phyloP scores from a whole-genome alignment of 192 early-diverging fungal species.

The Funneliformis mosseae region DNA sequence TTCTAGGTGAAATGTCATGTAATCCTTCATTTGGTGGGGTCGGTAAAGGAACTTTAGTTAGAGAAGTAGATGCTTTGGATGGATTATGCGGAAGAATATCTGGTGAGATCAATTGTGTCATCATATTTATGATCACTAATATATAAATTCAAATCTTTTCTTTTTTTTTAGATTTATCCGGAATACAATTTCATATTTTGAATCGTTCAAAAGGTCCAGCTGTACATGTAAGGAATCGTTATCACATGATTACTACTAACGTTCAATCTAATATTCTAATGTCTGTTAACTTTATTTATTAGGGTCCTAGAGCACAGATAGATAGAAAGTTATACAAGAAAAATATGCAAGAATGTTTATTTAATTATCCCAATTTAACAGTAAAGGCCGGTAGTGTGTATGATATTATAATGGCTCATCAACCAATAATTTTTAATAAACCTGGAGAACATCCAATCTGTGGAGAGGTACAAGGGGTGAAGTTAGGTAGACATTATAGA shows the following conservation, averaged over 20 bases:
- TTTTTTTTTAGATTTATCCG: slow-evolving; percentile 60
- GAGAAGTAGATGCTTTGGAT: slow-evolving; percentile 81
- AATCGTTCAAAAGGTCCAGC: slow-evolving; percentile 83
- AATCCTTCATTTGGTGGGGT: slow-evolving; percentile 87
- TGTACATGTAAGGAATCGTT: slow-evolving; percentile 57
- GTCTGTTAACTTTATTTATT: slow-evolving; percentile 4
- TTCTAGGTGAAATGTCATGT: slow-evolving; percentile 80
- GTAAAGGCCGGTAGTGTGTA: slow-evolving; percentile 70
- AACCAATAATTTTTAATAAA: slow-evolving; percentile 37
- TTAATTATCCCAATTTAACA: slow-evolving; percentile 68
- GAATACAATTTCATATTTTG: slow-evolving; percentile 81
- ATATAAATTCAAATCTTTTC: too few relatives aligned
- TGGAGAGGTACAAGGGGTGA: slow-evolving; percentile 59
- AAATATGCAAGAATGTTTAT: slow-evolving; percentile 65
- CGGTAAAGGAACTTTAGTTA: slow-evolving; percentile 79
- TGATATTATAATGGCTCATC: slow-evolving; percentile 65
- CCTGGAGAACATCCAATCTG: slow-evolving; percentile 29
- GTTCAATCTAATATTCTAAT: not conserved
- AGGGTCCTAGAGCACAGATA: slow-evolving; percentile 80
- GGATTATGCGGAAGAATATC: slow-evolving; percentile 81
- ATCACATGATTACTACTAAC: not conserved
- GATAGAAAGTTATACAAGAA: slow-evolving; percentile 79
- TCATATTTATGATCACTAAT: not conserved
- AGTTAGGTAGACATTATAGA: slow-evolving; percentile 53
- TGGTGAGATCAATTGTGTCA: slow-evolving; percentile 33